Conservation (phyloP, 1,139 yeast genomes). For the Suhomyces coccinellae region DNA sequence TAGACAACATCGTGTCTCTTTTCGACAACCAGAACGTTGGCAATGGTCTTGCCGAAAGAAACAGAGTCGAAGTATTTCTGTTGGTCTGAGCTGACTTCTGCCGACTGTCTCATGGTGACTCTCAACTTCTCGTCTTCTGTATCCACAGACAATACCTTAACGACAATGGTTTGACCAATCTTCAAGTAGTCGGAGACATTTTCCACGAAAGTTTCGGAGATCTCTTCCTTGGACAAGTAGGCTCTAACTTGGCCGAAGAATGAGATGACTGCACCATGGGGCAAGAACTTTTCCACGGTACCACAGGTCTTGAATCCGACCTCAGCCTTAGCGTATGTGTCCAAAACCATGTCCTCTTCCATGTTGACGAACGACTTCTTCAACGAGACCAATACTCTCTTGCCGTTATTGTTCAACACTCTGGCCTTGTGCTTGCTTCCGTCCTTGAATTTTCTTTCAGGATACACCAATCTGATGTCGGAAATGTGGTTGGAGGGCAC, state of each 20-base stretch:
- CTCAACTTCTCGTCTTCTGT: slow-evolving; percentile 55
- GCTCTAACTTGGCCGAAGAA: slow-evolving; percentile 81
- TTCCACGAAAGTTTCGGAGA: slow-evolving; percentile 82
- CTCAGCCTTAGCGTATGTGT: slow-evolving; percentile 51
- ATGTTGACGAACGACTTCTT: slow-evolving; percentile 79
- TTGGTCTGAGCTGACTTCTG: slow-evolving; percentile 52
- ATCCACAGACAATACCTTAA: slow-evolving; percentile 62
- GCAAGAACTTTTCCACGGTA: slow-evolving; percentile 69
- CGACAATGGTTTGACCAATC: slow-evolving; percentile 82
- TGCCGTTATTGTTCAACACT: slow-evolving; percentile 44
- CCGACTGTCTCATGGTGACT: slow-evolving; percentile 73
- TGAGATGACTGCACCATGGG: slow-evolving; percentile 78
- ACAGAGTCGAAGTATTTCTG: slow-evolving; percentile 49
- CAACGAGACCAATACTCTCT: slow-evolving; percentile 61
- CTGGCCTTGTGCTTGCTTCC: slow-evolving; percentile 82
- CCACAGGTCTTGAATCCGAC: slow-evolving; percentile 70
- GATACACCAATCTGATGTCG: slow-evolving; percentile 80
- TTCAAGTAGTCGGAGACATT: slow-evolving; percentile 77
- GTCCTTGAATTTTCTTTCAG: slow-evolving; percentile 86
- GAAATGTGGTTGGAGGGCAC: slow-evolving; percentile 80
- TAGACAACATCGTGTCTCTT: slow-evolving; percentile 72
- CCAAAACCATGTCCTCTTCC: slow-evolving; percentile 59
- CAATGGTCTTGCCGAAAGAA: slow-evolving; percentile 61
- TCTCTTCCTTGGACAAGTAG: slow-evolving; percentile 81
- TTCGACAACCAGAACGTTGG: slow-evolving; percentile 66